Base-by-base conservation (phyloP, 108 stramenopile species). In the Discostella pseudostelligera region DNA sequence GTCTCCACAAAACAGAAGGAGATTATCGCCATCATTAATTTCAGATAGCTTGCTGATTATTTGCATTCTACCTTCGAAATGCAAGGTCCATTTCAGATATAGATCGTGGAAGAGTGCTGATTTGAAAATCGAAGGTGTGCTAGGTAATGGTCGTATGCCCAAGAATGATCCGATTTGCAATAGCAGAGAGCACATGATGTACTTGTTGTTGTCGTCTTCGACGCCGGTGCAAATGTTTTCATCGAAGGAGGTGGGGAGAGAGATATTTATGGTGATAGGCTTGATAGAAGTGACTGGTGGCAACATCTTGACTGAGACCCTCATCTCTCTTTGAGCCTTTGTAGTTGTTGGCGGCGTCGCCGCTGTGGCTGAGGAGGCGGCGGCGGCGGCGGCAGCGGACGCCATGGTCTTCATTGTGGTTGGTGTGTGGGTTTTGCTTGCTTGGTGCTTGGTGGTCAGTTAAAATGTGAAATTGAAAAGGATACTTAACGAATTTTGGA, bases 11-110 rank as follows among this genome's bases (percentile, higher is more conserved):
- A 12, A 59, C 14, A 59, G 42, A 2, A 59, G 1, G 8, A 59
- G 24, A 39, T 39, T 36, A 35, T 57, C 56, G 35, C 56, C 56
- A 57, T 57, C 56, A 36, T 57, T 25, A 29, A 57, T 59, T 24
- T 59, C 58, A 4, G 58, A 26, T 11, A 59, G 22, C 11, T 37
- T 4, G 13, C 22, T 19, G 24, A 59, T 40, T 43, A 39, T 59
- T 59, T 19, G 20, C 19, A 51, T 20, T 20, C 3, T 51, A n/a
- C 42, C 42, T 16, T 43, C 42, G n/a, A 43, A 43, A 3, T 59
- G 58, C 24, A 59, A 39, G 39, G 37, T 42, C 58, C 58, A 59
- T 22, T 42, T n/a, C 11, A 39, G 37, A 36, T 39, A 59, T 24
- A 59, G 9, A 25, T 59, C 42, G 12, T 43, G 17, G 42, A 59